Evolutionary conservation across 140 eudicot species (phyloP), one percentile per base, ranked within the genome.

Genomic region (Senecio squalidus): DNA sequence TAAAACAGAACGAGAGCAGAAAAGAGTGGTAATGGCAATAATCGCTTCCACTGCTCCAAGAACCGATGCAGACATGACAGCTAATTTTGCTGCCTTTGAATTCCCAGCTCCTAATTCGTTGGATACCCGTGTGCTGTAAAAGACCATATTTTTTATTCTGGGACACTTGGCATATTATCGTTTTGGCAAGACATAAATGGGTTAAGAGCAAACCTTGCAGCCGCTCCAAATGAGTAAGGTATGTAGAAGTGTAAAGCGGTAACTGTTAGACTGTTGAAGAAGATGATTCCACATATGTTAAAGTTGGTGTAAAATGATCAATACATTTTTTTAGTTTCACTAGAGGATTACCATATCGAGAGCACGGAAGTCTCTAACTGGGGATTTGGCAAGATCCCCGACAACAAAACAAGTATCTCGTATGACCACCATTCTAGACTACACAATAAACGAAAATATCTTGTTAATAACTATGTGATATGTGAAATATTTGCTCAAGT

Each of bases 61-160:
- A 45, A 65, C 71, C 40, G 41, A 58, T 31, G 56, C 81, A 10
- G 67, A 74, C 65, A 69, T 54, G 30, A 78, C 58, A 46, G 88
- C 68, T 9, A 21, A 47, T 65, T 61, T 72, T 71, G 85, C 92
- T 34, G 62, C 73, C 23, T 74, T 51, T 3, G 92, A 77, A 66
- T 78, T 79, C 39, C 83, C 83, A 5, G 92, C 95, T 23, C 95
- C 95, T 25, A 86, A 62, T 49, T 80, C 95, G 46, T 86, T 86
- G 6, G 95, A 74, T 22, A 82, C 66, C 14, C 92, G 67, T 7
- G 87, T 79, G 82, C 95, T 86, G 63, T 58, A 68, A 57, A 58
- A 43, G 4, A 9, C 4, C 4, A 11, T 1, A 14, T 20, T 9
- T 24, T 8, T 60, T 50, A 11, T 18, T 51, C 26, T 29, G 0